Conservation (phyloP, 2,329 filamentous ascomycete genomes). For the Pezicula rhizophila region DNA sequence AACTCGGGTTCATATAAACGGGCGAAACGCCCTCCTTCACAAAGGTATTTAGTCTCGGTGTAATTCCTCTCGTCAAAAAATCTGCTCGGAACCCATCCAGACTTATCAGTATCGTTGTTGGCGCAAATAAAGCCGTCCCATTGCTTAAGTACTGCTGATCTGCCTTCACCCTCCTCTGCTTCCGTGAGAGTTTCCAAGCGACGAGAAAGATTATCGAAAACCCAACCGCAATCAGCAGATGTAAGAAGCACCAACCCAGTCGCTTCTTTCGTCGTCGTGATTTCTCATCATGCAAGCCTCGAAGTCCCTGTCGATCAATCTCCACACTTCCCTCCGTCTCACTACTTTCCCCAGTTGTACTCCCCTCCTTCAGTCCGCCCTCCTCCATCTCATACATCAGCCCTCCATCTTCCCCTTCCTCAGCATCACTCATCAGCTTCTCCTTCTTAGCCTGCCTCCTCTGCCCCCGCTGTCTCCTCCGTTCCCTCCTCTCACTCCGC, state of each 20-base stretch:
- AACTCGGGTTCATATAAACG: constrained; percentile 87
- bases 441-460: constrained; percentile 44
- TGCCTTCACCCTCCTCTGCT: constrained; percentile 30
- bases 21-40: constrained; percentile 81
- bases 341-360: constrained; percentile 55
- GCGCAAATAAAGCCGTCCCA: constrained; percentile 81
- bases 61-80: constrained; percentile 77
- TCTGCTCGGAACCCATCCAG: constrained; percentile 93
- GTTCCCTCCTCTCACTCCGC: constrained; percentile 21
- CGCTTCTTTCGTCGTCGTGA: constrained; percentile 45
- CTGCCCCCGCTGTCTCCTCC: constrained; percentile 44
- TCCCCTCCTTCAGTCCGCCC: constrained; percentile 63
- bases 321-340: constrained; percentile 55
- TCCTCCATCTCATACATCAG: constrained; percentile 91
- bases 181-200: constrained; percentile 52
- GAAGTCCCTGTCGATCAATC: constrained; percentile 46
- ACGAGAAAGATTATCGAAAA: constrained; percentile 51
- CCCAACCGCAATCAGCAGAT: constrained; percentile 44
- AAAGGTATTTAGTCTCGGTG: constrained; percentile 71
- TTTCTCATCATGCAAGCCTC: constrained; percentile 39
- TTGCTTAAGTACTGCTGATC: constrained; percentile 54
- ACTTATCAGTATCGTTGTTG: constrained; percentile 89
- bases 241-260: constrained; percentile 47
- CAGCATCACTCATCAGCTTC: constrained; percentile 45
- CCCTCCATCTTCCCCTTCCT: constrained; percentile 62